Percentiles rank a stretch among this genome's conserved stretches.
Evolutionary conservation across 1,139 yeast genomes (phyloP).

Genomic region (Geotrichum armillariae): DNA sequence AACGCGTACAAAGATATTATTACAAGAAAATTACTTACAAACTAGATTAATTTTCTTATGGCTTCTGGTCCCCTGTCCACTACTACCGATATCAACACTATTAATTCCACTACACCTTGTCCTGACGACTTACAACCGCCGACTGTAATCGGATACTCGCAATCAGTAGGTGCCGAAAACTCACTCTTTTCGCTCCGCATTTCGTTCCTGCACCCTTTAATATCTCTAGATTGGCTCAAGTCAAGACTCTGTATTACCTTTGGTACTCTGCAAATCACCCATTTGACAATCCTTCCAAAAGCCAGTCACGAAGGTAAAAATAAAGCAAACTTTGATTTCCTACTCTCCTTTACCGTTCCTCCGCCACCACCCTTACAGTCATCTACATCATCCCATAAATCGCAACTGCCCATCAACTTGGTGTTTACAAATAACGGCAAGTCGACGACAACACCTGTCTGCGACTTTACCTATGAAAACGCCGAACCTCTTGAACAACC

Average conservation of each 20-base stretch:
- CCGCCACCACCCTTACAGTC: too few relatives aligned
- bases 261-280: background rate
- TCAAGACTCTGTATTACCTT: background rate
- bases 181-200: background rate
- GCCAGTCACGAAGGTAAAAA: background rate
- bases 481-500: background rate
- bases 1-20: too few relatives aligned
- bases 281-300: background rate
- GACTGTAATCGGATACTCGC: too few relatives aligned
- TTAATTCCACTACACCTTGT: too few relatives aligned
- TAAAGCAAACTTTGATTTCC: background rate
- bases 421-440: background rate
- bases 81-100: too few relatives aligned
- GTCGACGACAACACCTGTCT: background rate
- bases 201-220: constrained; percentile 1
- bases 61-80: too few relatives aligned
- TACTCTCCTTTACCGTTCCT: constrained; percentile 1
- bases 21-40: too few relatives aligned
- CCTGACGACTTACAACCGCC: too few relatives aligned
- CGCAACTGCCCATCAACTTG: background rate
- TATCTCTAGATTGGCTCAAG: background rate
- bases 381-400: background rate
- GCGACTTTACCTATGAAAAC: constrained; percentile 2
- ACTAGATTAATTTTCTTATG: too few relatives aligned
- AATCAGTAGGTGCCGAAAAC: too few relatives aligned